Evolutionary conservation across 176 grass and related monocot species (phyloP).

Genomic region (Carex myosuroides): DNA sequence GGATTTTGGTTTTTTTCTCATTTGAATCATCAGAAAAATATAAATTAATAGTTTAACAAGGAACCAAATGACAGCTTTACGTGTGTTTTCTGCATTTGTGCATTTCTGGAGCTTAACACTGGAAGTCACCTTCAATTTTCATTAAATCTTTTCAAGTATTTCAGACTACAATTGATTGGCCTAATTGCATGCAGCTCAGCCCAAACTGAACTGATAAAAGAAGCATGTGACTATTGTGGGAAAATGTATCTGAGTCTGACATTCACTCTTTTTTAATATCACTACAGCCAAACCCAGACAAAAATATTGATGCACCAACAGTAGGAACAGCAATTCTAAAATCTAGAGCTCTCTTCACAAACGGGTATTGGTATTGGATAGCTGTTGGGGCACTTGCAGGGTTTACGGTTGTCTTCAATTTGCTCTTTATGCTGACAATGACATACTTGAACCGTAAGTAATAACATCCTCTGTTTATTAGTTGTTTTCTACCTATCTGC

Average conservation of each 20-base stretch:
- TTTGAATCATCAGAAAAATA: neutral
- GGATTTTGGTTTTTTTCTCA: neutral
- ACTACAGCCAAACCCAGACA: conserved; percentile 52
- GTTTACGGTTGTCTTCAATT: conserved; percentile 63
- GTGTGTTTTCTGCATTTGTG: neutral
- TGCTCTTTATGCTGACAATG: conserved; percentile 50
- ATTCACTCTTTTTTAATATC: conserved; percentile 19
- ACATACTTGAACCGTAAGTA: conserved; percentile 65
- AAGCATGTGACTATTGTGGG: neutral
- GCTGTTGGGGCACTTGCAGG: conserved; percentile 56
- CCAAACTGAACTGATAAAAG: neutral
- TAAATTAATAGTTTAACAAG: neutral
- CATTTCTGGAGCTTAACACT: neutral
- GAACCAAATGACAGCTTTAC: neutral
- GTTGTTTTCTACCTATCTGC: neutral
- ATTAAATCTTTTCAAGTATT: neutral
- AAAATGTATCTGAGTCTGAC: neutral
- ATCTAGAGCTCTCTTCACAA: conserved; percentile 67
- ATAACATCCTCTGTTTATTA: neutral
- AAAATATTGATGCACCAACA: conserved; percentile 44
- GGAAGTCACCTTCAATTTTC: neutral
- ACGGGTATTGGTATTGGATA: conserved; percentile 66
- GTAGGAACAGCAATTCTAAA: conserved; percentile 69
- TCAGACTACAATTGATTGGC: neutral
- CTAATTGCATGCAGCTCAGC: neutral